A percentile compares a stretch with the other conserved stretches of the same genome.
These are phyloP conservation scores for Boletus bicolor DNA, from an alignment of 768 basidiomycete species.

Conservation along the genomic window DNA sequence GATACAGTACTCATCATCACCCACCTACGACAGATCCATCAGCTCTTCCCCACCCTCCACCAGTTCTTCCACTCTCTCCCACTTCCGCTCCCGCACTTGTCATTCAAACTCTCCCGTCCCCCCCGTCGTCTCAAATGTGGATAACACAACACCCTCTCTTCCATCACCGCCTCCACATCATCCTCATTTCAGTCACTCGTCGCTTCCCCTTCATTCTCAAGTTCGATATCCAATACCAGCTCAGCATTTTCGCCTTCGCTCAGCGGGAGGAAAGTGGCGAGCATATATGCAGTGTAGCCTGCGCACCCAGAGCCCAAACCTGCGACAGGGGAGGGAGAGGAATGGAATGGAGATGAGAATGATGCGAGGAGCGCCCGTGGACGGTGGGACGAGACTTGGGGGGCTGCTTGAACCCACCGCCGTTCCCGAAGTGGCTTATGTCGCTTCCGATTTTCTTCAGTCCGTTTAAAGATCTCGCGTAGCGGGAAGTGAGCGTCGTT, in stretches of 20 bases:
- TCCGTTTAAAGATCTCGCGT: no score
- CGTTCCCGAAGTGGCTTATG: conserved; percentile 49
- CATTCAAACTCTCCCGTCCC: background rate
- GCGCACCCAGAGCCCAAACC: background rate
- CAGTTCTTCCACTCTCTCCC: no score
- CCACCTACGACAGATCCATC: no score
- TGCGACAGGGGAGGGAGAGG: conserved; percentile 1
- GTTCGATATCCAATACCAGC: conserved; percentile 71
- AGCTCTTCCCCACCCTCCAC: no score
- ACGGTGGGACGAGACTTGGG: no score
- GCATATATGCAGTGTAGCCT: conserved; percentile 8
- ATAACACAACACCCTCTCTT: conserved; percentile 72
- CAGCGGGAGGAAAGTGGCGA: conserved; percentile 20
- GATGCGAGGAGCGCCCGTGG: background rate
- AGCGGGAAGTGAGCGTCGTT: no score
- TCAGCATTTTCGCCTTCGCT: conserved; percentile 49
- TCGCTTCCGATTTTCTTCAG: no score
- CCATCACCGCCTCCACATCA: conserved; percentile 72
- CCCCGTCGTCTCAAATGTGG: conserved; percentile 30
- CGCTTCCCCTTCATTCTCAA: conserved; percentile 87
- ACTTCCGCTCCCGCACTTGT: no score
- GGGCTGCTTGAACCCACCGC: conserved; percentile 83
- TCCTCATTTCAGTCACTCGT: conserved; percentile 92
- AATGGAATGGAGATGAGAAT: background rate
- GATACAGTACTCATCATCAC: no score